A percentile compares a stretch with the other conserved stretches of the same genome.
Evolutionary conservation across 208 protist species (phyloP).

Genomic region (Leishmania martiniquensis): DNA sequence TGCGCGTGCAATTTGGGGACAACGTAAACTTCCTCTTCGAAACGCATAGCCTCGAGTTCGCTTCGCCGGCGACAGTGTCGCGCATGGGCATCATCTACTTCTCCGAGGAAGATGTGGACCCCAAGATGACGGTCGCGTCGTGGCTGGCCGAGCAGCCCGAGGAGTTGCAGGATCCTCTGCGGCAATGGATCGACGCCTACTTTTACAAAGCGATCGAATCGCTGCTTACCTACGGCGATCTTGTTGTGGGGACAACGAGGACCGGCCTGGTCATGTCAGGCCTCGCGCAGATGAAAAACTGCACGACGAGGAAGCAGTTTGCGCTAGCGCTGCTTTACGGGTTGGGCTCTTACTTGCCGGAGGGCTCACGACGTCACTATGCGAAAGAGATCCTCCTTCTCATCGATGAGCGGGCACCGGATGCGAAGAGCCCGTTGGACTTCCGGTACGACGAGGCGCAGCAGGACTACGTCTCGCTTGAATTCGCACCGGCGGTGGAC

Average conservation of each 20-base stretch:
- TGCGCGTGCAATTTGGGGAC: conserved; percentile 98
- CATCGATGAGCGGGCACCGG: conserved; percentile 77
- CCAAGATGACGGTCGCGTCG: conserved; percentile 89
- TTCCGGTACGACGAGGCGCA: conserved; percentile 77
- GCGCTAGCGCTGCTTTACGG: conserved; percentile 93
- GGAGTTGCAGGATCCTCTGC: conserved; percentile 60
- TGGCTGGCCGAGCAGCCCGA: conserved; percentile 93
- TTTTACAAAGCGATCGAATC: conserved; percentile 94
- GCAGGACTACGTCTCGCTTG: conserved; percentile 70
- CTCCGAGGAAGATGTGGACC: conserved; percentile 95
- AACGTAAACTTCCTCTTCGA: conserved; percentile 99
- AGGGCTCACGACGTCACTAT: conserved; percentile 82
- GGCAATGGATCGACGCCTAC: conserved; percentile 92
- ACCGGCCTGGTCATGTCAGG: conserved; percentile 94
- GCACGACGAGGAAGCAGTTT: conserved; percentile 91
- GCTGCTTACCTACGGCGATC: conserved; percentile 67
- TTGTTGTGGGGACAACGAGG: conserved; percentile 92
- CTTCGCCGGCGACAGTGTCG: conserved; percentile 99
- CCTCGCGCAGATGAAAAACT: conserved; percentile 92
- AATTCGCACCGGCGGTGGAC: conserved; percentile 72
- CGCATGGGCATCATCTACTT: conserved; percentile 99
- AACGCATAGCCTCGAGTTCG: conserved; percentile 96
- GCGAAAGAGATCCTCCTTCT: conserved; percentile 92
- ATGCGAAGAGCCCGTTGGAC: conserved; percentile 90
- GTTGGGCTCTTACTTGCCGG: conserved; percentile 92